Conservation (phyloP, 1,284 basidiomycete species). For the Sporisorium sorghi region DNA sequence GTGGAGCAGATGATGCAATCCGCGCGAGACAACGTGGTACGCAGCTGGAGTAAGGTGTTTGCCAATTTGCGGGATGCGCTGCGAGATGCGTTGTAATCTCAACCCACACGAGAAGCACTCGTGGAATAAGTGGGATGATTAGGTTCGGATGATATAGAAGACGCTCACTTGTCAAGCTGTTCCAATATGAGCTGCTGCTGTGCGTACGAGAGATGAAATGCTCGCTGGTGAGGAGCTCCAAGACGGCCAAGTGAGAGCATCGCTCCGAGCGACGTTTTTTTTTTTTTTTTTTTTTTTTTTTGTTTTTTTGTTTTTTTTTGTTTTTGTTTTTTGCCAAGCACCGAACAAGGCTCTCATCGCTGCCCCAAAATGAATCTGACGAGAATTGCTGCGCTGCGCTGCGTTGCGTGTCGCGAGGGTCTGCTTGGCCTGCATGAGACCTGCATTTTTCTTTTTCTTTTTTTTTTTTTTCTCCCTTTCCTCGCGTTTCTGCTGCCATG, state of each 20-base stretch:
- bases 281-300: no score
- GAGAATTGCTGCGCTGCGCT: no score
- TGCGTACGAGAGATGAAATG: no score
- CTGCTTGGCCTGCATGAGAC: background rate
- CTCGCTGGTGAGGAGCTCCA: no score
- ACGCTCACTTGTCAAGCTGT: background rate
- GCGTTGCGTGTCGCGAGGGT: background rate
- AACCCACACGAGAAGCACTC: background rate
- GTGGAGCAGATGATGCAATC: slow-evolving; percentile 25
- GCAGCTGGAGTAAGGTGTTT: slow-evolving; percentile 31
- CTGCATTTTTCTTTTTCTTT: background rate
- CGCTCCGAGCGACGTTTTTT: no score
- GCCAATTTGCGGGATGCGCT: slow-evolving; percentile 33
- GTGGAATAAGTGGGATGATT: background rate
- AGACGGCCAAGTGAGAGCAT: no score
- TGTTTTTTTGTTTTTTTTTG: no score
- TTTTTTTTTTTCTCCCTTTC: background rate
- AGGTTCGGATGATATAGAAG: background rate
- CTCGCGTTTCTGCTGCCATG: background rate
- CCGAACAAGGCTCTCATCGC: no score
- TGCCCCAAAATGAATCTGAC: background rate
- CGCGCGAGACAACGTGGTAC: slow-evolving; percentile 19
- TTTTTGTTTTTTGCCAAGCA: background rate
- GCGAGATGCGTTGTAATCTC: slow-evolving; percentile 26
- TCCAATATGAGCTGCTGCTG: background rate